Evolutionary conservation across 169 alveolate species (phyloP).

Genomic region (Eimeria sp.): DNA sequence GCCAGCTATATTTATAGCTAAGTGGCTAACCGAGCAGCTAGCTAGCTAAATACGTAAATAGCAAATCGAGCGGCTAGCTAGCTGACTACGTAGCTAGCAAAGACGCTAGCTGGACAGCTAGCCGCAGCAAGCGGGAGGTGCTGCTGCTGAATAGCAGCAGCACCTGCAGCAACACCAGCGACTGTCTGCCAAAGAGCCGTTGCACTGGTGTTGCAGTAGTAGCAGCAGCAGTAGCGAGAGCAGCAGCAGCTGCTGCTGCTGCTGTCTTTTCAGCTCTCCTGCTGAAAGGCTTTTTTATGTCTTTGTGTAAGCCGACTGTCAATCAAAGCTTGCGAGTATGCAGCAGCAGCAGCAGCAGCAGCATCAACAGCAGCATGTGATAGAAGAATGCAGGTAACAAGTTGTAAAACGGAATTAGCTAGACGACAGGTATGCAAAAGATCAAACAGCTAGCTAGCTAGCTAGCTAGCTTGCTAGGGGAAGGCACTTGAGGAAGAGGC

Average conservation of each 20-base stretch:
- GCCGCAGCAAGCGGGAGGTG: neutral
- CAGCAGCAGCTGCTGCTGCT: constrained; percentile 15
- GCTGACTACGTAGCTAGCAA: neutral
- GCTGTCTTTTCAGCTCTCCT: neutral
- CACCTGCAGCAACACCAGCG: constrained; percentile 24
- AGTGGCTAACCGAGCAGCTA: too few relatives aligned
- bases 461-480: neutral
- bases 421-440: too few relatives aligned
- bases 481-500: neutral
- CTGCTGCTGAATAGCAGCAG: neutral
- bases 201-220: neutral
- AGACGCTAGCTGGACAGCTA: neutral
- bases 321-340: neutral
- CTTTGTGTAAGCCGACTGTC: too few relatives aligned
- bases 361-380: too few relatives aligned
- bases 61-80: too few relatives aligned
- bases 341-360: neutral
- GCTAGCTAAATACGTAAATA: too few relatives aligned
- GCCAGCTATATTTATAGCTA: too few relatives aligned
- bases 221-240: constrained; percentile 4
- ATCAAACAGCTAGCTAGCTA: neutral
- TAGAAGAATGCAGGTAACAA: too few relatives aligned
- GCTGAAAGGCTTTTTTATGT: too few relatives aligned
- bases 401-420: too few relatives aligned
- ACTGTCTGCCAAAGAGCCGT: neutral